Evolutionary conservation across 2,329 filamentous ascomycete genomes (phyloP).

Genomic region (Paraconiothyrium sp.): DNA sequence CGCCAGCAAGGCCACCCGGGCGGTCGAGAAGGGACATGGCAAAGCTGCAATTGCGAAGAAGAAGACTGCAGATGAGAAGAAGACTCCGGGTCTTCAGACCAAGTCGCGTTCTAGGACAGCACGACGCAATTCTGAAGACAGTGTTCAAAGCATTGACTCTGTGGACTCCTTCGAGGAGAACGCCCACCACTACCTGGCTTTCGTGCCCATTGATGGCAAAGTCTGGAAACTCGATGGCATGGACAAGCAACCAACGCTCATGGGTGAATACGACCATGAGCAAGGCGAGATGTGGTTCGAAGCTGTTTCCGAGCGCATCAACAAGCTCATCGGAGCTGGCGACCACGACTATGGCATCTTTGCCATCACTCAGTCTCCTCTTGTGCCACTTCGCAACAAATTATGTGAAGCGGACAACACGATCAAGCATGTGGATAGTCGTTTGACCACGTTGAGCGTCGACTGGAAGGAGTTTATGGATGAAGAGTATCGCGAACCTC

Average conservation of each 20-base stretch:
- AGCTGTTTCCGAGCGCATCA: conserved; percentile 71
- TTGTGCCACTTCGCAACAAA: conserved; percentile 58
- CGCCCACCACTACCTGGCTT: conserved; percentile 89
- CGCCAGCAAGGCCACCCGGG: conserved; percentile 63
- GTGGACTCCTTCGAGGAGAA: conserved; percentile 64
- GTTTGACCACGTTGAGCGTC: conserved; percentile 50
- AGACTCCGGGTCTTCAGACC: conserved; percentile 31
- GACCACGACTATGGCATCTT: conserved; percentile 80
- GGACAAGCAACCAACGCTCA: conserved; percentile 72
- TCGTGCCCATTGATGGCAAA: conserved; percentile 76
- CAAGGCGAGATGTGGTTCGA: conserved; percentile 69
- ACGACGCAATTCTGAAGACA: conserved; percentile 42
- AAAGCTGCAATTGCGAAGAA: conserved; percentile 25
- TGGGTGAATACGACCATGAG: conserved; percentile 56
- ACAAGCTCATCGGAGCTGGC: conserved; percentile 72
- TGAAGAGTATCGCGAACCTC: conserved; percentile 34
- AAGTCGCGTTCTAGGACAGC: conserved; percentile 21
- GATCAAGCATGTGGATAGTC: conserved; percentile 52
- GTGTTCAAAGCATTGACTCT: conserved; percentile 48
- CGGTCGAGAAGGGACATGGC: conserved; percentile 7
- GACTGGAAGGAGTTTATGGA: conserved; percentile 55
- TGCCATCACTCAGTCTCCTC: conserved; percentile 74
- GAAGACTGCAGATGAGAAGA: conserved; percentile 54
- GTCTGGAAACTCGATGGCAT: conserved; percentile 93
- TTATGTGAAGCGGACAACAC: conserved; percentile 57